Evolutionary conservation across 345 rosid genomes (phyloP).

Genomic region (Salix purpurea): DNA sequence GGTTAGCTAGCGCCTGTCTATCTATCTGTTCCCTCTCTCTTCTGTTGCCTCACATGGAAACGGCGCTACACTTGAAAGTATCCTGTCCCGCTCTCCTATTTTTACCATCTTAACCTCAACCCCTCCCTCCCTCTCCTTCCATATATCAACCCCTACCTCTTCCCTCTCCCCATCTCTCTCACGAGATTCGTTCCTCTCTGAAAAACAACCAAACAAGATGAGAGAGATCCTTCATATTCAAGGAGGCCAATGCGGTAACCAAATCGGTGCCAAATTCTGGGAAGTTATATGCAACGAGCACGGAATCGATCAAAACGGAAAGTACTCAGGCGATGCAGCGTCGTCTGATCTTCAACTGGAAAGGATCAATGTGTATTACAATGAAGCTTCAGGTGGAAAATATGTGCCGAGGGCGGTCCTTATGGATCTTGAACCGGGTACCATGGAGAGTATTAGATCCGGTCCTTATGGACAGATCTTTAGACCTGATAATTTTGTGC

Average conservation of each 20-base stretch:
- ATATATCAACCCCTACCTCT: neutral
- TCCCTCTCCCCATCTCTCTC: neutral
- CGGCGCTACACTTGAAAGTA: constrained; percentile 17
- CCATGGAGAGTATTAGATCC: constrained; percentile 96
- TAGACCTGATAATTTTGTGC: constrained; percentile 81
- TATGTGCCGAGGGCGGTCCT: constrained; percentile 95
- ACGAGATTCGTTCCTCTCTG: neutral
- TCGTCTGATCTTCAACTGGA: constrained; percentile 70
- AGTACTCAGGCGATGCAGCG: constrained; percentile 53
- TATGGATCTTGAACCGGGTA: constrained; percentile 99
- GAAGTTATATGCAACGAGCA: constrained; percentile 96
- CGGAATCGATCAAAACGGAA: constrained; percentile 81
- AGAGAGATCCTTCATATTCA: constrained; percentile 95
- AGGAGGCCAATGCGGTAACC: constrained; percentile 99
- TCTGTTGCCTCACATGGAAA: constrained; percentile 13
- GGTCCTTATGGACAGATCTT: constrained; percentile 85
- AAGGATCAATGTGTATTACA: constrained; percentile 88
- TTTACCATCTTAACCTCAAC: constrained; percentile 13
- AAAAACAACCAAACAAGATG: constrained; percentile 31
- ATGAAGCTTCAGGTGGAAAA: constrained; percentile 87
- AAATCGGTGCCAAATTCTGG: constrained; percentile 97
- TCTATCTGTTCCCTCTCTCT: constrained; percentile 7
- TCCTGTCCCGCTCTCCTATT: constrained; percentile 25
- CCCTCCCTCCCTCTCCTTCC: constrained; percentile 4
- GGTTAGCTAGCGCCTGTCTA: constrained; percentile 10